Base-by-base conservation (phyloP, 495 filamentous ascomycete species). In the Immersiella caudata region DNA sequence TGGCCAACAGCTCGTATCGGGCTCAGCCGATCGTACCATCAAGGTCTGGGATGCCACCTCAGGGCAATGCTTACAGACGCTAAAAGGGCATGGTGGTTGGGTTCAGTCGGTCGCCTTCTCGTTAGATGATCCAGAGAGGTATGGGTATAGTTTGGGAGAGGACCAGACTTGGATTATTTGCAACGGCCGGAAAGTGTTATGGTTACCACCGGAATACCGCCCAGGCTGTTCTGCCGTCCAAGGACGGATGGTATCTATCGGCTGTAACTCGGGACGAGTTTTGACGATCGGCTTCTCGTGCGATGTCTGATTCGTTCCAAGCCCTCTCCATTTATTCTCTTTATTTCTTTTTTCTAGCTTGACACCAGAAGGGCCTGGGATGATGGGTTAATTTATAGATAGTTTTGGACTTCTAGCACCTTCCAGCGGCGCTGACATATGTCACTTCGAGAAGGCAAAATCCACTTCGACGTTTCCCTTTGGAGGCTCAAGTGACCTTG, bases 391-490 rank as follows among this genome's bases (percentile, higher is more conserved):
- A 57, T 67, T 67, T 67, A 59, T 62, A 67, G 60, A 62, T 67
- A 56, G 16, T 64, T 65, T 60, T 6, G 79, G 24, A 67, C 58
- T 67, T 67, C 59, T 67, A 63, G 49, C 50, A 67, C 49, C 12
- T 67, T 67, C 66, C 66, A 58, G 83, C 65, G 78, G 88, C 64
- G 88, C 84, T 33, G 26, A 58, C 14, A 56, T 65, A 56, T 8
- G 9, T 58, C 33, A 25, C 25, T 64, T 64, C 25, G 26, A 56
- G 49, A 64, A 40, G 62, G 50, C 25, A 64, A 56, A 24, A 54
- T 55, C 26, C 29, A 25, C 36, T 62, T 51, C 3, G 46, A 25
- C 16, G 51, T 51, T 64, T 49, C 26, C 49, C 36, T 27, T 52
- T 26, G 62, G 62, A 64, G 49, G 62, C 62, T 25, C 12, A 60